phyloP scores from a whole-genome alignment of 495 filamentous ascomycete species.

The Neurospora tetrasperma region DNA sequence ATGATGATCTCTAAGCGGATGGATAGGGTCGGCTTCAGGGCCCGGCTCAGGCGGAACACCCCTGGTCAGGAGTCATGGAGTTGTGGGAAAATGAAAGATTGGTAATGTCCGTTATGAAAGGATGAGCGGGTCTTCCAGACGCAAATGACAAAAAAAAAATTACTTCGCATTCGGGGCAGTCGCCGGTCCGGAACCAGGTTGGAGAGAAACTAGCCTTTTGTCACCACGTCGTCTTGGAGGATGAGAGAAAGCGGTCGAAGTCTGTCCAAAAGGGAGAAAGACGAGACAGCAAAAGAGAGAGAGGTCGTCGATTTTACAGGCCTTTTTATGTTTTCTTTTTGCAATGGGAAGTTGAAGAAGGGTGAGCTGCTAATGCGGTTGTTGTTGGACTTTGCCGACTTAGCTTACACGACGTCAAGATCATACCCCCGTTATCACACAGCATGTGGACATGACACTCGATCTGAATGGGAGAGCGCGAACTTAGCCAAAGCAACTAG shows the following conservation, averaged over 20 bases:
- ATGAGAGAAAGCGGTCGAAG: background rate
- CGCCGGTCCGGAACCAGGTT: background rate
- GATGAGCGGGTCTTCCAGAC: slow-evolving; percentile 14
- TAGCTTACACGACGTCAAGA: background rate
- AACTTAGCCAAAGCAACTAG: background rate
- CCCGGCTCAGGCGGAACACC: background rate
- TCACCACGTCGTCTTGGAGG: background rate
- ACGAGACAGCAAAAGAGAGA: slow-evolving; percentile 5
- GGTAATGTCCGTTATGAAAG: slow-evolving; percentile 26
- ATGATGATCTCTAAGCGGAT: slow-evolving; percentile 45
- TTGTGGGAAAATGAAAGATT: slow-evolving; percentile 9
- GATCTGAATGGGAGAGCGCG: background rate
- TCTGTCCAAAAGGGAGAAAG: slow-evolving; percentile 11
- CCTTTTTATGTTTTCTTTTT: background rate
- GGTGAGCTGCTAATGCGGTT: background rate
- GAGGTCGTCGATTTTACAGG: slow-evolving; percentile 8
- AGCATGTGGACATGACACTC: background rate
- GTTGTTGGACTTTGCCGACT: background rate
- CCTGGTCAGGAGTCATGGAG: slow-evolving; percentile 4
- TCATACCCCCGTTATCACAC: background rate
- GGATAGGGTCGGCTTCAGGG: background rate
- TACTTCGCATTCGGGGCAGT: background rate
- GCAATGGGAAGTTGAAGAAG: background rate
- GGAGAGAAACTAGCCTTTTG: background rate
- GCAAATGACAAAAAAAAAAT: slow-evolving; percentile 11